Base-by-base conservation (phyloP, 2,329 filamentous ascomycete species). In the Stylonectria norvegica region DNA sequence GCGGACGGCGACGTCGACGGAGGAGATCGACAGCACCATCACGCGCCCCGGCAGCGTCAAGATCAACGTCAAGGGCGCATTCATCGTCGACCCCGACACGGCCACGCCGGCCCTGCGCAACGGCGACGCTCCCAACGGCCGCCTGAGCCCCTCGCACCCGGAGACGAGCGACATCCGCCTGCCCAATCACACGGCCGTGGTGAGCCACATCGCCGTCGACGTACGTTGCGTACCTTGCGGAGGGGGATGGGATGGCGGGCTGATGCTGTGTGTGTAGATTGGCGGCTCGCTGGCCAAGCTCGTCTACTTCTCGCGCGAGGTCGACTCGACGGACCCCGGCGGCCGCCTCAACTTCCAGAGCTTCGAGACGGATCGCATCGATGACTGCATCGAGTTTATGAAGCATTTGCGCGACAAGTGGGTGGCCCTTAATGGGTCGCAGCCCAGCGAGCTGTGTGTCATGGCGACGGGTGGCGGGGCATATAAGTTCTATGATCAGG, bases 401-500 rank as follows among this genome's bases (percentile, higher is more conserved):
- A 79, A 83, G 55, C 79, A 87, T 53, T 72, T 97, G 48, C 89
- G 95, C 63, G 78, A 85, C 56, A 87, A 94, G 58, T 86, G 95
- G 59, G 74, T 85, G 53, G 75, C 76, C 37, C 75, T 85, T 62
- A 89, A 89, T 74, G 86, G 85, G 38, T 81, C 82, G 5, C 73
- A 71, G 20, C 79, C 80, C 0, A 76, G 79, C 34, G 86, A 89
- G 55, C 68, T 98, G 31, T 93, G 85, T 59, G 85, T 98, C 49
- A 94, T 97, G 81, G 93, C 93, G 3, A 98, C 93, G 0, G 93
- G 93, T 5, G 93, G 93, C 19, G 93, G 93, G 15, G 90, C 93
- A 5, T 97, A 87, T 74, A 96, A 97, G 65, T 98, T 87, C 68
- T 96, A 97, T 64, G 89, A 97, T 63, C 84, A 82, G 64, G 89